Conservation (phyloP, 2,329 filamentous ascomycete genomes). For the Endocalyx cinctus region DNA sequence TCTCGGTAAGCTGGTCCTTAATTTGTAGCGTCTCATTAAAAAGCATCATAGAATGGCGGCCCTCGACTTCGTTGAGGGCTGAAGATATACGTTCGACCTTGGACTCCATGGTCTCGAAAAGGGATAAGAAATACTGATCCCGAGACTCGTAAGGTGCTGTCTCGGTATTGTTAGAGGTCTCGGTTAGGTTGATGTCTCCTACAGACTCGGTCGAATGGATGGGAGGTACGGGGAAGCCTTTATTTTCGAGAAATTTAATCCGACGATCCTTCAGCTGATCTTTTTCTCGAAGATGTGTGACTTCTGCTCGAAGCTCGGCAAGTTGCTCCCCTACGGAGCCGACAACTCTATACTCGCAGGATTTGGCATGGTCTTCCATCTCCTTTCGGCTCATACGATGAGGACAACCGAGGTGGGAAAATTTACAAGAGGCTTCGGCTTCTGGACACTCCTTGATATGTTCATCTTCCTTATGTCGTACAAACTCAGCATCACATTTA, state of each 20-base stretch:
- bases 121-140: constrained; percentile 38
- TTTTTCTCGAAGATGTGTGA: constrained; percentile 37
- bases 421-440: constrained; percentile 39
- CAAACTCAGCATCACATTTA: constrained; percentile 41
- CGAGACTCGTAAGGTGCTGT: constrained; percentile 32
- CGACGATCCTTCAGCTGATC: constrained; percentile 36
- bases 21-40: constrained; percentile 59
- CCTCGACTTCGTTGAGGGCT: constrained; percentile 53
- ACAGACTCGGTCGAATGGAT: constrained; percentile 18
- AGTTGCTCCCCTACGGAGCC: constrained; percentile 44
- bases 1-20: constrained; percentile 58
- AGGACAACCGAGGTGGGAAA: constrained; percentile 44
- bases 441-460: constrained; percentile 46
- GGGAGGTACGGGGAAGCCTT: constrained; percentile 22
- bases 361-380: constrained; percentile 40
- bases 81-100: constrained; percentile 55
- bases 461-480: constrained; percentile 39
- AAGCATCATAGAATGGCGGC: constrained; percentile 55
- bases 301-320: constrained; percentile 44
- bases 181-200: constrained; percentile 20
- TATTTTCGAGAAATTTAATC: constrained; percentile 38
- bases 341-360: constrained; percentile 49
- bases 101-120: constrained; percentile 48
- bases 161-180: constrained; percentile 17
- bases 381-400: constrained; percentile 33